Base-by-base conservation (phyloP, 1,284 basidiomycete species). In the Tylopilus sp. region DNA sequence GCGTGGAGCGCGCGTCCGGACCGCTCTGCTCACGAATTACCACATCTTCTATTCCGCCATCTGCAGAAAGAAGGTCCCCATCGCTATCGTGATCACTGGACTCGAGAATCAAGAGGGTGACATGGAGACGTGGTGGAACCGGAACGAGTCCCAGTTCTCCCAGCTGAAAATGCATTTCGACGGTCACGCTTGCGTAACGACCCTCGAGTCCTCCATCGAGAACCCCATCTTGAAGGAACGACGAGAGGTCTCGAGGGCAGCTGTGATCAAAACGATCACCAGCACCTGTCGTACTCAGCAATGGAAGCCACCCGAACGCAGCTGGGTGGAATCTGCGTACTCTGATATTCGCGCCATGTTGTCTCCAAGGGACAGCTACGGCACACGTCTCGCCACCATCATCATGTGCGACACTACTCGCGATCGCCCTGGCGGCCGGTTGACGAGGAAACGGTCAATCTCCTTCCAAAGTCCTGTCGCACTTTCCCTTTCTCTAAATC, bases 1-100 rank as follows among this genome's bases (percentile, higher is more conserved):
- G 33, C 62, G 62, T 9, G 65, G 60, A 42, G 59, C 63, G 34
- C 62, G 65, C 45, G 54, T 64, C 31, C 48, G 65, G 21, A 46
- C 58, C 17, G 64, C 54, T 20, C 40, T 66, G 28, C 56, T 64
- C 42, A 57, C 50, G 21, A 64, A 64, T 26, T 64, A 67, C 48
- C 60, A 63, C 21, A 44, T 64, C 35, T 64, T 64, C 40, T 62
- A 67, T 33, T 66, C 65, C 2, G 65, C 60, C 5, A 66, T 64
- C 30, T 64, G 65, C 51, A 60, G 65, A 44, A 65, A 52, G 51
- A 64, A 67, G 31, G 62, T 64, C 7, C 58, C 62, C 15, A 67
- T 64, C 26, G 64, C 45, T 24, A 48, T 64, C 46, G 62, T 63
- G 8, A 37, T 64, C 18, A 67, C 65, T 7, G 65, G 62, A 15